Conservation (phyloP, 768 basidiomycete species). For the Gymnopilus junonius region DNA sequence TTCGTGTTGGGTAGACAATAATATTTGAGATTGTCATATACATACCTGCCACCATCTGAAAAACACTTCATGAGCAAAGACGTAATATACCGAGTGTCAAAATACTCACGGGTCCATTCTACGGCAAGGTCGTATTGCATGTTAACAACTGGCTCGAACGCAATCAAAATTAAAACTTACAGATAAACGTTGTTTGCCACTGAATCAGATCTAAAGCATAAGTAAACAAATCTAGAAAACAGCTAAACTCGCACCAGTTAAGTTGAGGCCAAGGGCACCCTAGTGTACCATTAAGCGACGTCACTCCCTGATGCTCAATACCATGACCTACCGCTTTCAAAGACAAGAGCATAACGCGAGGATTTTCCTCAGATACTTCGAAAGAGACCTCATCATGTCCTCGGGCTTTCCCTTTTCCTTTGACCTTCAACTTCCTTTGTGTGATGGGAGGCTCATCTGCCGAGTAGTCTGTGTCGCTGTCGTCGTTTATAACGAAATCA, state of each 20-base stretch:
- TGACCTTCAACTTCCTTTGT: slow-evolving; percentile 31
- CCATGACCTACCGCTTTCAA: slow-evolving; percentile 62
- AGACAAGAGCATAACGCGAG: slow-evolving; percentile 85
- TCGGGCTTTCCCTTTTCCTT: slow-evolving; percentile 41
- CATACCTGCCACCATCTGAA: slow-evolving; percentile 78
- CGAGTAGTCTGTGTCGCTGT: slow-evolving; percentile 36
- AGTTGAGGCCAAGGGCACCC: slow-evolving; percentile 86
- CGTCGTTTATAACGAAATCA: slow-evolving; percentile 35
- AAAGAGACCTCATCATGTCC: slow-evolving; percentile 12
- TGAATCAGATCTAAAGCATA: not conserved
- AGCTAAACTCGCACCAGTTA: slow-evolving; percentile 53
- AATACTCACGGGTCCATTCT: slow-evolving; percentile 83
- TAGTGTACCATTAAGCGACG: slow-evolving; percentile 19
- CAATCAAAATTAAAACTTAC: slow-evolving; percentile 46
- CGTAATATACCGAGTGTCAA: not conserved
- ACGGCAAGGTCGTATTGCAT: slow-evolving; percentile 11
- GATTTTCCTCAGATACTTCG: slow-evolving; percentile 47
- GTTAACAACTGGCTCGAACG: not conserved
- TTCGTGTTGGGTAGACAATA: slow-evolving; percentile 8
- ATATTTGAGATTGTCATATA: not conserved
- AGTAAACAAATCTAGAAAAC: not conserved
- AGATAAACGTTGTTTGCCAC: slow-evolving; percentile 88
- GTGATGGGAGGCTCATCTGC: slow-evolving; percentile 27
- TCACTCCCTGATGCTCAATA: not conserved
- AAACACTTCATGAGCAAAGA: not conserved